phyloP scores from a whole-genome alignment of 2,329 filamentous ascomycete species.

The Colletotrichum orchidophilum region DNA sequence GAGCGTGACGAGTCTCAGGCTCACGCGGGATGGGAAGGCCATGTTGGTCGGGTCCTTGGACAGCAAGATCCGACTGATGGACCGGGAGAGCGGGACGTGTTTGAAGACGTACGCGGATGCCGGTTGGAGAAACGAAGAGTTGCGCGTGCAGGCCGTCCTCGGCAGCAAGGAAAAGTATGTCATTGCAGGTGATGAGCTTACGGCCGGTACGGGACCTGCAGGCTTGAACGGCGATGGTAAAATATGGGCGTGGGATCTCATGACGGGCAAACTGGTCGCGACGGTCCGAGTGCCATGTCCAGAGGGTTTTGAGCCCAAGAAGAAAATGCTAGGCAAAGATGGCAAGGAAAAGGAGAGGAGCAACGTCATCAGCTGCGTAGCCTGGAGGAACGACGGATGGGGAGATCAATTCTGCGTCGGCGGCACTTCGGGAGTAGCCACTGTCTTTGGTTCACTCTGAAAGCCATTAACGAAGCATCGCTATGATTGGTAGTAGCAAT shows the following conservation, averaged over 20 bases:
- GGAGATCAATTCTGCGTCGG: slow-evolving; percentile 73
- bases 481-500: background rate
- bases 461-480: background rate
- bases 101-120: slow-evolving; percentile 75
- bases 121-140: slow-evolving; percentile 69
- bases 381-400: slow-evolving; percentile 70
- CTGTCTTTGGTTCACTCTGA: slow-evolving; percentile 62
- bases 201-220: slow-evolving; percentile 35
- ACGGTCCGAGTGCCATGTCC: slow-evolving; percentile 67
- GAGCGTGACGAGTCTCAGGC: slow-evolving; percentile 77
- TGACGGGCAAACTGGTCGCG: slow-evolving; percentile 75
- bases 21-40: slow-evolving; percentile 78
- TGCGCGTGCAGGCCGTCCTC: slow-evolving; percentile 80
- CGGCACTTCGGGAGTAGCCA: slow-evolving; percentile 72
- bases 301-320: slow-evolving; percentile 56
- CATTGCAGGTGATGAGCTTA: slow-evolving; percentile 80
- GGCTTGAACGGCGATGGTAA: slow-evolving; percentile 60
- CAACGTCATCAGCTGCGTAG: slow-evolving; percentile 70
- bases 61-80: slow-evolving; percentile 81
- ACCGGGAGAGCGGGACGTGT: slow-evolving; percentile 77
- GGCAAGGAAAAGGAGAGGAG: slow-evolving; percentile 67
- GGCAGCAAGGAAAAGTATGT: slow-evolving; percentile 82
- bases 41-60: slow-evolving; percentile 81
- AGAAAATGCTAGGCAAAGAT: slow-evolving; percentile 65
- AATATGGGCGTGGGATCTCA: slow-evolving; percentile 84